Base-by-base conservation (phyloP, 1,284 basidiomycete genomes). In the Trichosporon sp. region DNA sequence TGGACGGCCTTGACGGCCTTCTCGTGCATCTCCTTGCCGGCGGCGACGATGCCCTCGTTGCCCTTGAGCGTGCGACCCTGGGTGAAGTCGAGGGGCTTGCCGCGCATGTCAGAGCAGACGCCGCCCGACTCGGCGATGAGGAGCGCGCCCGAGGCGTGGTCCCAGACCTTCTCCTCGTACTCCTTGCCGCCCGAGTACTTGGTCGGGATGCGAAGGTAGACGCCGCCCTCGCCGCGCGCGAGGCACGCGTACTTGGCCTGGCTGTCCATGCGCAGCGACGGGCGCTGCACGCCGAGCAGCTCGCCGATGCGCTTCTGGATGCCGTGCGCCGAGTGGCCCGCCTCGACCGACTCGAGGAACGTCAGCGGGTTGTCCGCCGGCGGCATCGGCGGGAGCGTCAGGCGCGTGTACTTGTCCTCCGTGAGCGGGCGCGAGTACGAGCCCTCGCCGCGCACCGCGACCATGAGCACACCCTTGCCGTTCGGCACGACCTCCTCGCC, bases 181-280 rank as follows among this genome's bases (percentile, higher is more conserved):
- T 88, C 89, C 18, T 89, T 87, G 15, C 91, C 89, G 7, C 86
- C 82, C 66, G 77, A 80, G 75, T 83, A 84, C 70, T 82, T 83
- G 6, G 91, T 91, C 0, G 97, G 97, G 85, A 98, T 91, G 29
- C 96, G 87, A 65, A 99, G 85, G 83, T 99, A 99, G 42, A 90
- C 89, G 13, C 90, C 90, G 1, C 94, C 94, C 72, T 97, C 93
- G 0, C 95, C 94, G 53, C 95, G 86, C 1, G 91, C 89, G 18
- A 98, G 88, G 76, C 90, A 90, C 34, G 91, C 90, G 77, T 99
- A 99, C 84, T 99, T 99, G 8, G 95, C 95, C 83, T 98, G 96
- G 80, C 92, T 94, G 82, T 99, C 97, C 94, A 99, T 98, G 31
- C 93, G 87, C n/a, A 91, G 70, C 65, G 77, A 79, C 86, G 53